A percentile compares a stretch with the other conserved stretches of the same genome.
phyloP scores from a whole-genome alignment of 2,329 filamentous ascomycete species.

The Sclerotinia minor region DNA sequence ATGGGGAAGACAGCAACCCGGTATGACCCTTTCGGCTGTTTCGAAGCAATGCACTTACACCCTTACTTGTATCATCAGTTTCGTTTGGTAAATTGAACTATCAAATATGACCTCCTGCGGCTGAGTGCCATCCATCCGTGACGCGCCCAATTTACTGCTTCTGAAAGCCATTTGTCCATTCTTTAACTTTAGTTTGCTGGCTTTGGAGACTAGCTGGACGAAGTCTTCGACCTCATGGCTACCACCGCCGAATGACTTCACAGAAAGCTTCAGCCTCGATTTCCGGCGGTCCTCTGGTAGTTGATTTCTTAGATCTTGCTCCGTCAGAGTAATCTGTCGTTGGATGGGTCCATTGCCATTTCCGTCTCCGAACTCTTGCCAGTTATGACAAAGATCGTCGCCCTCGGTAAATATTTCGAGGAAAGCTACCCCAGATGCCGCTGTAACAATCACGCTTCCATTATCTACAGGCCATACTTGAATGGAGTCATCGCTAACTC shows the following conservation, averaged over 20 bases:
- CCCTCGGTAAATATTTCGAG: slow-evolving; percentile 78
- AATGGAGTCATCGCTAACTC: slow-evolving; percentile 69
- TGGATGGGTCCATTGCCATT: slow-evolving; percentile 61
- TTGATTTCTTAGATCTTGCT: slow-evolving; percentile 69
- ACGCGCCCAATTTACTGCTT: slow-evolving; percentile 71
- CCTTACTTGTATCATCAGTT: slow-evolving; percentile 72
- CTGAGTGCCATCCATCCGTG: slow-evolving; percentile 68
- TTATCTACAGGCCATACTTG: slow-evolving; percentile 85
- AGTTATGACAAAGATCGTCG: slow-evolving; percentile 77
- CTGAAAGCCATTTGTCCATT: slow-evolving; percentile 74
- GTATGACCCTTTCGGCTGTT: background rate
- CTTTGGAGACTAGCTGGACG: slow-evolving; percentile 65
- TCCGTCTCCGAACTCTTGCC: slow-evolving; percentile 75
- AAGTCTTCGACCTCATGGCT: slow-evolving; percentile 78
- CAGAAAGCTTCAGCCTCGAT: slow-evolving; percentile 65
- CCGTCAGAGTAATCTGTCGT: slow-evolving; percentile 71
- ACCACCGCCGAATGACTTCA: slow-evolving; percentile 76
- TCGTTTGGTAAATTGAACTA: slow-evolving; percentile 65
- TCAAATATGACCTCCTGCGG: slow-evolving; percentile 74
- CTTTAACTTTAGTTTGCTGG: slow-evolving; percentile 71
- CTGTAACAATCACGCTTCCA: slow-evolving; percentile 72
- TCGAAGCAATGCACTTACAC: slow-evolving; percentile 49
- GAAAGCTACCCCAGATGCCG: slow-evolving; percentile 79
- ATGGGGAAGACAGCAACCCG: background rate
- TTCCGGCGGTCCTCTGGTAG: slow-evolving; percentile 74